phyloP scores from a whole-genome alignment of 2,329 filamentous ascomycete species.

The Emmonsiellopsis sp. region DNA sequence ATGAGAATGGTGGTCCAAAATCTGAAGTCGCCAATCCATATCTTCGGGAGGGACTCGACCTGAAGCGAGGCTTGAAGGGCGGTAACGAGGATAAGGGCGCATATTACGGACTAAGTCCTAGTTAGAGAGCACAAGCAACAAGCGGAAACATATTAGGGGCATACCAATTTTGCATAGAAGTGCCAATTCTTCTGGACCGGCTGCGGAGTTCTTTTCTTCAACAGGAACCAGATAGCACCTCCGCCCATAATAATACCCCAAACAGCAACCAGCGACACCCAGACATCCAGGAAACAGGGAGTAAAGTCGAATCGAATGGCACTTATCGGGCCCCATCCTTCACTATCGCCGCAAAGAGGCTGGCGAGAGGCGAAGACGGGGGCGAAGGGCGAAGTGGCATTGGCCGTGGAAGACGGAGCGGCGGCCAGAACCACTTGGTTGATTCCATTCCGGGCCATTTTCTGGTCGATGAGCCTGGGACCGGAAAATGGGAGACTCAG shows the following conservation, averaged over 20 bases:
- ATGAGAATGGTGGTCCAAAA: slow-evolving; percentile 73
- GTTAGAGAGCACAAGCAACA: not conserved
- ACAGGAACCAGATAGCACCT: slow-evolving; percentile 69
- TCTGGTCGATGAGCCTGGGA: slow-evolving; percentile 9
- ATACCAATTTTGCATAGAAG: slow-evolving; percentile 85
- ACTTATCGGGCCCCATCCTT: slow-evolving; percentile 94
- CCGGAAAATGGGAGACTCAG: slow-evolving; percentile 5
- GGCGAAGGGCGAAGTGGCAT: slow-evolving; percentile 10
- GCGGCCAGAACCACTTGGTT: slow-evolving; percentile 16
- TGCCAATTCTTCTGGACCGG: slow-evolving; percentile 76
- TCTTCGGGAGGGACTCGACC: slow-evolving; percentile 56
- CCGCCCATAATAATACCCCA: slow-evolving; percentile 73
- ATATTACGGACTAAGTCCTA: slow-evolving; percentile 49
- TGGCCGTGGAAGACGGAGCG: slow-evolving; percentile 8
- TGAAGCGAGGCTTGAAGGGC: slow-evolving; percentile 67
- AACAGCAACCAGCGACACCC: slow-evolving; percentile 66
- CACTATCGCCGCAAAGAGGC: slow-evolving; percentile 75
- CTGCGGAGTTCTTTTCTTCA: slow-evolving; percentile 58
- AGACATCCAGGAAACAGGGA: slow-evolving; percentile 92
- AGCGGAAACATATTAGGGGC: slow-evolving; percentile 15
- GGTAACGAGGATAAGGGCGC: slow-evolving; percentile 58
- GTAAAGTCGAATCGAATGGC: slow-evolving; percentile 86
- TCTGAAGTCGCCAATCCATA: slow-evolving; percentile 74
- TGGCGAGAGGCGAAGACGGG: slow-evolving; percentile 37
- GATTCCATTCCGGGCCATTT: slow-evolving; percentile 17